Evolutionary conservation across 116 monocot species (phyloP).

Genomic region (Papilionanthe hybrid): DNA sequence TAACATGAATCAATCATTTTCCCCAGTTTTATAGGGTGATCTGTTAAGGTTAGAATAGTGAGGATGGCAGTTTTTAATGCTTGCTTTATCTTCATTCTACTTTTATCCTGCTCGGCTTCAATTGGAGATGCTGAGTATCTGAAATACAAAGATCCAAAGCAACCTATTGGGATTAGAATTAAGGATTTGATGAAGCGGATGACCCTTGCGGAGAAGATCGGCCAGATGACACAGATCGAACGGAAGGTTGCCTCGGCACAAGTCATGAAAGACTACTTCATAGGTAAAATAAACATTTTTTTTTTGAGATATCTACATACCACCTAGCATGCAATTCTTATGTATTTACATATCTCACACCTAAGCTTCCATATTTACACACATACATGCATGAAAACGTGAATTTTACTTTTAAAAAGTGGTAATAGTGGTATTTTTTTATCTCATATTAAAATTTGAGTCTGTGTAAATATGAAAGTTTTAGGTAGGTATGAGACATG

Average conservation of each 20-base stretch:
- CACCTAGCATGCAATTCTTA: no score
- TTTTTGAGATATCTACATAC: no score
- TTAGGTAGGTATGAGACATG: no score
- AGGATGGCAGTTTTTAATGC: slow-evolving; percentile 2
- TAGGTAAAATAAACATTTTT: slow-evolving; percentile 8
- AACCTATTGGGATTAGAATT: slow-evolving; percentile 5
- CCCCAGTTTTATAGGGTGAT: background rate
- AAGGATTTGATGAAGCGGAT: slow-evolving; percentile 21
- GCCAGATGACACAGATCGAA: slow-evolving; percentile 26
- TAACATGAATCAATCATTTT: background rate
- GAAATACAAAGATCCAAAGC: slow-evolving; percentile 23
- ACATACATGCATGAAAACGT: no score
- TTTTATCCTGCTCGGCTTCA: background rate
- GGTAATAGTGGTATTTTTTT: no score
- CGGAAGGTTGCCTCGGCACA: slow-evolving; percentile 16
- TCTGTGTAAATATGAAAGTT: no score
- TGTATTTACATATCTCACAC: no score
- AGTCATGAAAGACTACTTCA: slow-evolving; percentile 24
- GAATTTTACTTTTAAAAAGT: no score
- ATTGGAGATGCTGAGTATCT: slow-evolving; percentile 7
- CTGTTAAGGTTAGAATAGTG: background rate
- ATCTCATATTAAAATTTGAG: no score
- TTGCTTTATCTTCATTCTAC: slow-evolving; percentile 8
- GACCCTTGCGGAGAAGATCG: slow-evolving; percentile 27
- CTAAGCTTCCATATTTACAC: no score